Evolutionary conservation across 331 rosid species (phyloP).

Genomic region (Stylosanthes scabra): DNA sequence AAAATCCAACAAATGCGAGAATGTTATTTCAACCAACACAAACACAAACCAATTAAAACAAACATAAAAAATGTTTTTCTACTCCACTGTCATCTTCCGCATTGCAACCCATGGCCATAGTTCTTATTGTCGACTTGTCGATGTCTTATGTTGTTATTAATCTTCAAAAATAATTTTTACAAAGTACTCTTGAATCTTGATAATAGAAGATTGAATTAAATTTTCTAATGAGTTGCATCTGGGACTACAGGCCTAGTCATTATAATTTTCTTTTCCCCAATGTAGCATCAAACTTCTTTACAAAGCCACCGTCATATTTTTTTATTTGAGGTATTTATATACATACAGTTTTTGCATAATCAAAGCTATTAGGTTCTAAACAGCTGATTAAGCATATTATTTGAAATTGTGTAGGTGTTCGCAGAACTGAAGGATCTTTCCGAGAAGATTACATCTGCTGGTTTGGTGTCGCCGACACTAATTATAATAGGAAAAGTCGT

Average conservation of each 20-base stretch:
- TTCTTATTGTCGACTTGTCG: no score
- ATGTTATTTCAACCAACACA: no score
- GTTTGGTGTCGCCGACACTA: conserved; percentile 81
- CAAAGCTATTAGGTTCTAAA: conserved; percentile 5
- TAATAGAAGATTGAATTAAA: neutral
- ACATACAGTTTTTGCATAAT: neutral
- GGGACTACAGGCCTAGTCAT: no score
- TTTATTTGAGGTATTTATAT: neutral
- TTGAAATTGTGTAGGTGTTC: conserved; percentile 71
- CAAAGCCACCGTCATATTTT: neutral
- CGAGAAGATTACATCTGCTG: conserved; percentile 58
- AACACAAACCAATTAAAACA: no score
- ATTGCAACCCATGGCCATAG: no score
- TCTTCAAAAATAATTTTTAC: neutral
- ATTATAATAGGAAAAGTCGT: conserved; percentile 93
- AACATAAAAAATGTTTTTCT: no score
- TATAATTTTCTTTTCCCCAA: neutral
- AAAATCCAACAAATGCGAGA: no score
- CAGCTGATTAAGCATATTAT: conserved; percentile 19
- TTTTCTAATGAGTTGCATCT: neutral
- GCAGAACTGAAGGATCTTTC: conserved; percentile 82
- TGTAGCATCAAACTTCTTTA: conserved; percentile 1
- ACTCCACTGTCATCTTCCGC: no score
- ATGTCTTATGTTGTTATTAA: neutral
- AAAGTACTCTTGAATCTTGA: neutral